These are phyloP conservation scores for Diaporthe eres DNA, from an alignment of 2,329 filamentous ascomycete genomes.

Conservation along the genomic window DNA sequence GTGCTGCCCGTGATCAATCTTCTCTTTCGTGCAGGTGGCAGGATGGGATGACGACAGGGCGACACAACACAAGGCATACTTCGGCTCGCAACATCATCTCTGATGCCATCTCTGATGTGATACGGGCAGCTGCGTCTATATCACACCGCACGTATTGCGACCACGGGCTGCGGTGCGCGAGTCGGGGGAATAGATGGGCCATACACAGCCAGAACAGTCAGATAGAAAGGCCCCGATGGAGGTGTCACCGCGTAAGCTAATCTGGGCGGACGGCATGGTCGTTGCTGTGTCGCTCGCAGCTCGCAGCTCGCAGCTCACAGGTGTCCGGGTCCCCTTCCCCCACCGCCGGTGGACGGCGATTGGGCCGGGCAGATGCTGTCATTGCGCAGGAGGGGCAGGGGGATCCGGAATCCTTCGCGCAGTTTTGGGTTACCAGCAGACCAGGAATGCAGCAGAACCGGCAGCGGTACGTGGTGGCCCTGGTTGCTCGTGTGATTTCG, in stretches of 20 bases:
- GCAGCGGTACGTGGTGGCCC: not conserved
- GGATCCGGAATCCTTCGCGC: conserved; percentile 36
- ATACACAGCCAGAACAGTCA: not conserved
- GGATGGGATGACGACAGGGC: conserved; percentile 7
- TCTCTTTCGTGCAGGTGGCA: not conserved
- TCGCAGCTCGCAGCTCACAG: not conserved
- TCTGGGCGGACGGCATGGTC: conserved; percentile 5
- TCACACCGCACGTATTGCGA: not conserved
- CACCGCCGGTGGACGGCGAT: not conserved
- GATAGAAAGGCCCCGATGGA: not conserved
- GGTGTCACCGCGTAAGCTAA: conserved; percentile 31
- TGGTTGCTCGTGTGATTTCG: conserved; percentile 29
- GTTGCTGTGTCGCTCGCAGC: not conserved
- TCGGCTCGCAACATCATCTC: conserved; percentile 8
- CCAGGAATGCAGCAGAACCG: conserved; percentile 11
- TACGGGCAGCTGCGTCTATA: not conserved
- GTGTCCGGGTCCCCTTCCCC: not conserved
- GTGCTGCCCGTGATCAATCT: not conserved
- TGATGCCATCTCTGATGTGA: not conserved
- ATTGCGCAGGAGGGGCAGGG: conserved; percentile 32
- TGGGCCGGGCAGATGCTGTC: conserved; percentile 33
- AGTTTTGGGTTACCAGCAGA: conserved; percentile 30
- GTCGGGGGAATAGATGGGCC: not conserved
- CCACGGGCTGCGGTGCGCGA: not conserved
- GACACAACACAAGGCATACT: conserved; percentile 5